These are phyloP conservation scores for Puccinia horiana DNA, from an alignment of 1,284 basidiomycete species.

Conservation along the genomic window DNA sequence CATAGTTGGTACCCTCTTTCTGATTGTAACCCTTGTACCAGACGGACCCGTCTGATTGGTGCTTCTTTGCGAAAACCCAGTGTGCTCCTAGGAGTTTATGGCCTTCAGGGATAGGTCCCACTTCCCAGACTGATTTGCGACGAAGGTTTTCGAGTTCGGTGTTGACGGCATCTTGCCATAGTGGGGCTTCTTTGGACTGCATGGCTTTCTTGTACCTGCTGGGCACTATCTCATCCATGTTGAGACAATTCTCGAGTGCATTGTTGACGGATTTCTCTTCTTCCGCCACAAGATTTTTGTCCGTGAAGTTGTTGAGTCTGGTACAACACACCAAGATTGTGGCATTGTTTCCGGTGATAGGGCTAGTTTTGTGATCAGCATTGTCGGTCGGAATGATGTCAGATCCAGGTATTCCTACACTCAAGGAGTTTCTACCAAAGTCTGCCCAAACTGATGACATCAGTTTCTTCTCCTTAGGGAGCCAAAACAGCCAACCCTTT, in stretches of 20 bases:
- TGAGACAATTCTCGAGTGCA: too few species aligned
- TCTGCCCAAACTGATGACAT: not conserved
- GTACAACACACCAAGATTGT: too few species aligned
- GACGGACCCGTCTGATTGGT: conserved; percentile 1
- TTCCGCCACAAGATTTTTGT: not conserved
- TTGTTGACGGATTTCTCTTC: too few species aligned
- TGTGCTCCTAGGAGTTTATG: not conserved
- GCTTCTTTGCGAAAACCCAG: conserved; percentile 48
- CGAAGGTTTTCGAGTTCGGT: not conserved
- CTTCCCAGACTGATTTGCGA: not conserved
- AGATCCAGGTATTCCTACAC: too few species aligned
- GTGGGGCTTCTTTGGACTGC: too few species aligned
- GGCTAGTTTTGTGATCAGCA: too few species aligned
- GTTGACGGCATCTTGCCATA: not conserved
- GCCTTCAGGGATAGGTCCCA: not conserved
- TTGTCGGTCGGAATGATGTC: too few species aligned
- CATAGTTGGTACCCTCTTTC: conserved; percentile 30
- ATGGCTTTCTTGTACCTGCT: too few species aligned
- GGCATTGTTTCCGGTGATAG: too few species aligned
- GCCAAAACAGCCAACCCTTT: conserved; percentile 12
- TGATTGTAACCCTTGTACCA: conserved; percentile 50
- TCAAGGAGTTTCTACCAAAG: not conserved
- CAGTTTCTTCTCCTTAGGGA: not conserved
- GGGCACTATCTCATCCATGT: too few species aligned
- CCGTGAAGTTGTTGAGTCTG: too few species aligned